Evolutionary conservation across 2,329 filamentous ascomycete species (phyloP), one percentile per base, ranked within the genome.

Genomic region (Botrytis cinerea): DNA sequence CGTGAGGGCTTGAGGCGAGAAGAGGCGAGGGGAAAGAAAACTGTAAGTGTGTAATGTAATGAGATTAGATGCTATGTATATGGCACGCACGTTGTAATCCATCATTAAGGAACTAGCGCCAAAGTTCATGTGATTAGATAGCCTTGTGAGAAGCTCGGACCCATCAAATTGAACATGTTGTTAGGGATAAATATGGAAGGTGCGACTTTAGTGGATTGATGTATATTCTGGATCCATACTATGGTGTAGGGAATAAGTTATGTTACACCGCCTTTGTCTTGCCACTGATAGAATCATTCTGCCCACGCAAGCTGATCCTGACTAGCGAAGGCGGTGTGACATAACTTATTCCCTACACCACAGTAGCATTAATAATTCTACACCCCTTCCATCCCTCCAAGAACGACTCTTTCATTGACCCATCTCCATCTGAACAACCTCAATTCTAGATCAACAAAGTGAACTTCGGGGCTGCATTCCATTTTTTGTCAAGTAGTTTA

Each of bases 401-500:
- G 32, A 35, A 35, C 35, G 35, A 35, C 6, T 35, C 35, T 35
- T 35, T 35, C 35, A 35, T 38, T 38, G 45, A 57, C 48, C 48
- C 66, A 35, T 69, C 64, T 67, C 64, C 25, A 32, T 68, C 48
- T 14, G n/a, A 57, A 25, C 66, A 57, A 69, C 66, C n/a, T 57
- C 48, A 43, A 69, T 57, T 69, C 66, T 57, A 69, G 66, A 57
- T 69, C 35, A 69, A 57, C 48, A 69, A 69, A 48, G 63, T 66
- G 12, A 66, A 66, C 63, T 12, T 8, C 28, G 22, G 9, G 14
- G 14, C 60, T 16, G 12, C 20, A 57, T 57, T n/a, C 51, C 43
- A 57, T 54, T 43, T 22, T 57, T 57, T 22, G 40, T 68, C 64
- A 57, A 48, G 40, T 25, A 43, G 32, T 43, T 57, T 28, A 57